A percentile compares a stretch with the other conserved stretches of the same genome.
Evolutionary conservation across 768 basidiomycete species (phyloP).

Genomic region (Clavaria fumosa): DNA sequence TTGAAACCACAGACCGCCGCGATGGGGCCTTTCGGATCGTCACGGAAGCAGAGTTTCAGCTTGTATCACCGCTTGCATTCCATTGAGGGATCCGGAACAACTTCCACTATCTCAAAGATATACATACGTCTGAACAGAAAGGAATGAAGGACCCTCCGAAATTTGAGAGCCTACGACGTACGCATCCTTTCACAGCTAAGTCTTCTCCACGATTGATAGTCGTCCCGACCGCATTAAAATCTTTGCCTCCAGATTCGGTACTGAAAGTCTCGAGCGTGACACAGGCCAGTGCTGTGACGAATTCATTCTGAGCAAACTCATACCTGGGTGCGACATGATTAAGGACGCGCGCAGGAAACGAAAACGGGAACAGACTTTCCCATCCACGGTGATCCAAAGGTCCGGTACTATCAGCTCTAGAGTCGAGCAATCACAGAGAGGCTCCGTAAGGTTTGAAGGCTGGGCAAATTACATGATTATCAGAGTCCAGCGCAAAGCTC

Average conservation of each 20-base stretch:
- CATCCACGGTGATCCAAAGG: conserved; percentile 79
- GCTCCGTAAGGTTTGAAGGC: conserved; percentile 62
- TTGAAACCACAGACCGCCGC: conserved; percentile 81
- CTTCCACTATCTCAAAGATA: conserved; percentile 88
- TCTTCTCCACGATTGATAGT: conserved; percentile 92
- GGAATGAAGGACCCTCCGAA: too few relatives aligned
- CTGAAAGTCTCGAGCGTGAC: conserved; percentile 83
- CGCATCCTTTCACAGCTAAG: conserved; percentile 78
- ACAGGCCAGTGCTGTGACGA: conserved; percentile 66
- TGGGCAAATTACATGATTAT: too few relatives aligned
- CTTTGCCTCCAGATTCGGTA: conserved; percentile 67
- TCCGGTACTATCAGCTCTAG: conserved; percentile 88
- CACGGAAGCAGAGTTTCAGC: conserved; percentile 68
- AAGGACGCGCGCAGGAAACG: conserved; percentile 2
- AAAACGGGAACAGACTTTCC: conserved; percentile 37
- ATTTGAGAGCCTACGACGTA: too few relatives aligned
- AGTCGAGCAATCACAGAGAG: conserved; percentile 65
- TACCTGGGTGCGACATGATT: conserved; percentile 33
- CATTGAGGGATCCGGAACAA: conserved; percentile 55
- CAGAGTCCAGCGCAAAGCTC: too few relatives aligned
- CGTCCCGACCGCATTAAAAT: conserved; percentile 90
- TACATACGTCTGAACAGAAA: conserved; percentile 69
- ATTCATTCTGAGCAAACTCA: conserved; percentile 91
- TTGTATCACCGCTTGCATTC: conserved; percentile 56
- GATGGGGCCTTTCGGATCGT: conserved; percentile 89